A percentile compares a stretch with the other conserved stretches of the same genome.
phyloP scores from a whole-genome alignment of 1,284 basidiomycete genomes.

The Ceratobasidium sp. region DNA sequence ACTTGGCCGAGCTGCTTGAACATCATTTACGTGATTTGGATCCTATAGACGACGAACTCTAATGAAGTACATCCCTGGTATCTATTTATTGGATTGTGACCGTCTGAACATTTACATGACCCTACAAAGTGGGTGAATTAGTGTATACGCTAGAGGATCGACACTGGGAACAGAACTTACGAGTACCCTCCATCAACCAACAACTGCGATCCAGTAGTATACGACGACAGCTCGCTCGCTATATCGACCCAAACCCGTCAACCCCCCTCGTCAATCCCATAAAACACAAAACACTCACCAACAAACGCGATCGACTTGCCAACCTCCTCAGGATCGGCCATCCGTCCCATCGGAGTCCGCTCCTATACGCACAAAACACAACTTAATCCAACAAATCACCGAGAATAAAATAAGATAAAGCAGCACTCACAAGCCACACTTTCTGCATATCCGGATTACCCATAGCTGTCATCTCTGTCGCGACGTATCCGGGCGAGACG shows the following conservation, averaged over 20 bases:
- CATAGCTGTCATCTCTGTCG: slow-evolving; percentile 46
- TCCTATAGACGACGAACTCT: slow-evolving; percentile 15
- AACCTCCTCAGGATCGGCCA: slow-evolving; percentile 34
- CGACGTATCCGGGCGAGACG: slow-evolving; percentile 72
- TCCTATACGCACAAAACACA: slow-evolving; percentile 7
- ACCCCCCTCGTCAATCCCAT: no score
- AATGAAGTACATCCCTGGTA: background rate
- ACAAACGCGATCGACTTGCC: slow-evolving; percentile 35
- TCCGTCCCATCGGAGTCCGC: slow-evolving; percentile 32
- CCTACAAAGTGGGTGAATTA: background rate
- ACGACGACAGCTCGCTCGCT: slow-evolving; percentile 39
- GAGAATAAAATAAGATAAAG: no score
- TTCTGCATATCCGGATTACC: slow-evolving; percentile 41
- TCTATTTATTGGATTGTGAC: background rate
- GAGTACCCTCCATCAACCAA: slow-evolving; percentile 38
- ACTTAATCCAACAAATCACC: no score
- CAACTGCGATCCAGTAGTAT: slow-evolving; percentile 38
- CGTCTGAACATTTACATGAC: background rate
- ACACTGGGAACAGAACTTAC: background rate
- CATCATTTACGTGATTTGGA: slow-evolving; percentile 4
- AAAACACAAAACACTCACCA: no score
- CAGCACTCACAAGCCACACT: slow-evolving; percentile 43
- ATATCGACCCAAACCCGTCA: background rate
- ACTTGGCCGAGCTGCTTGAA: slow-evolving; percentile 29
- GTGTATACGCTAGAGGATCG: background rate